A percentile compares a stretch with the other conserved stretches of the same genome.
These are phyloP conservation scores for Leccinum obscurum DNA, from an alignment of 768 basidiomycete genomes.

Conservation along the genomic window DNA sequence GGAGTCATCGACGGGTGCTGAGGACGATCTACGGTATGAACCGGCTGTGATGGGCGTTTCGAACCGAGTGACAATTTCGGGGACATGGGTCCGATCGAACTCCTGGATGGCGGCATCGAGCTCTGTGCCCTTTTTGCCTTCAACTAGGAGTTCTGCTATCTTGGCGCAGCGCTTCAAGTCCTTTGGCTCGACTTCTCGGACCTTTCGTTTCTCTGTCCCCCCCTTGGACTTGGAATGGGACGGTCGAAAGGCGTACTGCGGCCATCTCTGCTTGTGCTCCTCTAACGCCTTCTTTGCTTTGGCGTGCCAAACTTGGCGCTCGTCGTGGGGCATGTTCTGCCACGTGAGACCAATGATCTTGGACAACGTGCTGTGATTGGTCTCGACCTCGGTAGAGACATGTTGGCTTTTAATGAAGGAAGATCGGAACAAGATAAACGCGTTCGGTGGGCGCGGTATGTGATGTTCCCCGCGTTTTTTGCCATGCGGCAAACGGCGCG, in stretches of 20 bases:
- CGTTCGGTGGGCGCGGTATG: conserved; percentile 83
- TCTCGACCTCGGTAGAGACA: conserved; percentile 75
- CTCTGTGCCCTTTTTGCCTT: conserved; percentile 64
- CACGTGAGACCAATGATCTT: conserved; percentile 86
- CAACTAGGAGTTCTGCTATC: conserved; percentile 65
- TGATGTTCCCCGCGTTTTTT: conserved; percentile 75
- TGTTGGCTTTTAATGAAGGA: conserved; percentile 79
- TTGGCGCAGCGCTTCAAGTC: conserved; percentile 63
- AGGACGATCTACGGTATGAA: conserved; percentile 67
- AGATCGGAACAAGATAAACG: conserved; percentile 85
- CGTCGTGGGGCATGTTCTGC: conserved; percentile 74
- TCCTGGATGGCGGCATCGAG: conserved; percentile 63
- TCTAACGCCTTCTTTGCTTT: conserved; percentile 73
- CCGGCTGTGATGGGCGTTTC: conserved; percentile 74
- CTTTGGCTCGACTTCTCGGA: conserved; percentile 44
- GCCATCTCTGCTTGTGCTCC: conserved; percentile 70
- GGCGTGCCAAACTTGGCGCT: conserved; percentile 74
- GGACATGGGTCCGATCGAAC: conserved; percentile 52
- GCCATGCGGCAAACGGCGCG: conserved; percentile 53
- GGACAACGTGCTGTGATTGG: conserved; percentile 79
- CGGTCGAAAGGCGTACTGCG: conserved; percentile 66
- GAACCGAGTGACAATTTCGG: conserved; percentile 69
- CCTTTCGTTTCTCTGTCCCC: conserved; percentile 34
- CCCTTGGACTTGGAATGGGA: conserved; percentile 42
- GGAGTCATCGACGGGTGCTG: conserved; percentile 50